These are phyloP conservation scores for Yamadazyma mexicana DNA, from an alignment of 1,139 yeast genomes.

Conservation along the genomic window DNA sequence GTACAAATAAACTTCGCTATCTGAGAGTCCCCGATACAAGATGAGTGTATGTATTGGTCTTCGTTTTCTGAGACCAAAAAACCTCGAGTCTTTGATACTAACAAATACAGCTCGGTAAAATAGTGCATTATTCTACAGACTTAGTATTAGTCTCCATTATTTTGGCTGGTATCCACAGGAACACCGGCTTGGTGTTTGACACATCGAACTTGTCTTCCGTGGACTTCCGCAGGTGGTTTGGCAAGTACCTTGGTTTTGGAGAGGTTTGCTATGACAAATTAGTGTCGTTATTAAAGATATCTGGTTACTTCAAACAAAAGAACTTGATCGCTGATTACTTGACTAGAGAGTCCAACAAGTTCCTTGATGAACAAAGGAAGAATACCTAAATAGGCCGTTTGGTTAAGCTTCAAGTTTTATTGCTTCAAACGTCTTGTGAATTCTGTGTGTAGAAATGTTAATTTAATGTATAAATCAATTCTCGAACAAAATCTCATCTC, in stretches of 20 bases:
- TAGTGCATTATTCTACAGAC: constrained; percentile 59
- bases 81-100: constrained; percentile 1
- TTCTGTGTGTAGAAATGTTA: not conserved
- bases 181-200: constrained; percentile 58
- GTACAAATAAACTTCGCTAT: too few species aligned
- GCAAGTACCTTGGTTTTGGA: constrained; percentile 54
- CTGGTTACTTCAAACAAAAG: constrained; percentile 47
- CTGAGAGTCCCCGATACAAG: not conserved
- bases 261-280: constrained; percentile 51
- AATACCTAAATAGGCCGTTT: not conserved
- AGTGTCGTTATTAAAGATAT: constrained; percentile 35
- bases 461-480: not conserved
- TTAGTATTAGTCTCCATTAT: constrained; percentile 60
- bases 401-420: too few species aligned
- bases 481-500: constrained; percentile 4
- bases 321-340: constrained; percentile 40
- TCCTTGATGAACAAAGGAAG: constrained; percentile 23
- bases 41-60: constrained; percentile 1
- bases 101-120: constrained; percentile 44
- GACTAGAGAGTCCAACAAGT: constrained; percentile 30
- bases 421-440: too few species aligned
- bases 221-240: constrained; percentile 56
- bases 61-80: not conserved
- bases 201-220: constrained; percentile 46
- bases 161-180: constrained; percentile 63